Base-by-base conservation (phyloP, 192 early-diverging fungal species). In the Backusella luteola region DNA sequence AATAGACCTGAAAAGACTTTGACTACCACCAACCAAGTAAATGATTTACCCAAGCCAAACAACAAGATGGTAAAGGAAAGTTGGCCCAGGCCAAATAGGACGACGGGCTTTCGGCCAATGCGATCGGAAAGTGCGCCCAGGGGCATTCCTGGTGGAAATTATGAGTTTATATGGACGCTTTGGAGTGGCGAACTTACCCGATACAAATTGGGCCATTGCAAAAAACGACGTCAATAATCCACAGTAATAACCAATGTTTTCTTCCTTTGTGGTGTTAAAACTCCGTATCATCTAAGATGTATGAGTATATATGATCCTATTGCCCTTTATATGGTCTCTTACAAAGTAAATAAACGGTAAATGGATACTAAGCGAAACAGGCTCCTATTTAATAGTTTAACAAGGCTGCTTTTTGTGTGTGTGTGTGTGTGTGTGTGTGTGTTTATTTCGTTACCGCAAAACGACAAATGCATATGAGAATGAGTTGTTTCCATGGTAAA, bases 51-150 rank as follows among this genome's bases (percentile, higher is more conserved):
- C 6, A 93, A 36, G 0, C 94, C 94, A 82, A 96, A 94, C 34
- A 89, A 49, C 2, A 90, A 38, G 21, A 89, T 82, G 8, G 85
- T 80, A 5, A 93, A 66, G 6, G 90, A 80, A 68, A 92, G 92
- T 63, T 92, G 92, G 14, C 85, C 32, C n/a, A 95, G 80, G 0
- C 94, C 95, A 11, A 90, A 72, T 15, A 96, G 74, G 9, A 95
- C 67, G 23, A 93, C 86, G 6, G 93, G 93, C 4, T 90, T 81
- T 38, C 81, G 77, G 32, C 95, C 95, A 69, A 92, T 86, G 34
- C 89, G 84, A 76, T 96, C 94, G 12, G 90, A 91, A 11, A 92
- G 74, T 36, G 78, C 79, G 26, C 90, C 90, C 90, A 89, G 91
- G 19, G 82, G 79, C 74, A 90, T 87, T 12, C 78, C 77, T 79